Conservation (phyloP, 169 alveolate species). For the Babesia gibsoni region DNA sequence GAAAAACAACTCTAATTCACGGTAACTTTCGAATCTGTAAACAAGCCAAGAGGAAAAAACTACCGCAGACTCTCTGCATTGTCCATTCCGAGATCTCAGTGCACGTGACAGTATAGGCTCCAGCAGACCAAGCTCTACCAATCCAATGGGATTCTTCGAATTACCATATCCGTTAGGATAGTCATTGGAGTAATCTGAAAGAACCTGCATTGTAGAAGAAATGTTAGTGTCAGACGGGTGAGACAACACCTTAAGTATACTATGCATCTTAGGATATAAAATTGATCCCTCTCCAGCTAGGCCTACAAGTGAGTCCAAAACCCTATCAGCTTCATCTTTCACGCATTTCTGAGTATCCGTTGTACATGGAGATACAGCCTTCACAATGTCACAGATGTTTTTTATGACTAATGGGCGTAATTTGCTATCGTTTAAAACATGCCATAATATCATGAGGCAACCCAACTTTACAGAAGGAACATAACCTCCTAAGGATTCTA, state of each 20-base stretch:
- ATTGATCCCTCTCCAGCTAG: constrained; percentile 19
- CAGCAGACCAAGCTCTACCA: constrained; percentile 41
- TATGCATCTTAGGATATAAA: constrained; percentile 23
- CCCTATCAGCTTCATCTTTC: constrained; percentile 25
- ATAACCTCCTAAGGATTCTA: constrained; percentile 2
- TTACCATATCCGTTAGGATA: neutral
- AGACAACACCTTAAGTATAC: constrained; percentile 21
- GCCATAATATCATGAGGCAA: constrained; percentile 16
- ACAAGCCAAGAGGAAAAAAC: constrained; percentile 29
- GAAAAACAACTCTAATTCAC: constrained; percentile 39
- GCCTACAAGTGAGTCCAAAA: constrained; percentile 25
- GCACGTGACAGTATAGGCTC: constrained; percentile 41
- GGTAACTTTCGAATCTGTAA: neutral
- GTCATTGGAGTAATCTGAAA: neutral
- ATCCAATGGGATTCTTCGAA: neutral
- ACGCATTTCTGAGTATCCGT: constrained; percentile 35
- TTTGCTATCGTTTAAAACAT: constrained; percentile 6
- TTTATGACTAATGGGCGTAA: constrained; percentile 9
- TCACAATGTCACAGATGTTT: constrained; percentile 20
- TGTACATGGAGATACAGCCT: constrained; percentile 33
- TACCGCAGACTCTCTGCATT: constrained; percentile 19
- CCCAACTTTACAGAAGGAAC: constrained; percentile 9
- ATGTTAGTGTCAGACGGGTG: constrained; percentile 33
- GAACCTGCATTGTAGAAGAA: constrained; percentile 15
- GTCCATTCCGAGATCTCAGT: constrained; percentile 25